A percentile compares a stretch with the other conserved stretches of the same genome.
Conservation (phyloP, 2,329 filamentous ascomycete species). For the Thielaviopsis cerberus region DNA sequence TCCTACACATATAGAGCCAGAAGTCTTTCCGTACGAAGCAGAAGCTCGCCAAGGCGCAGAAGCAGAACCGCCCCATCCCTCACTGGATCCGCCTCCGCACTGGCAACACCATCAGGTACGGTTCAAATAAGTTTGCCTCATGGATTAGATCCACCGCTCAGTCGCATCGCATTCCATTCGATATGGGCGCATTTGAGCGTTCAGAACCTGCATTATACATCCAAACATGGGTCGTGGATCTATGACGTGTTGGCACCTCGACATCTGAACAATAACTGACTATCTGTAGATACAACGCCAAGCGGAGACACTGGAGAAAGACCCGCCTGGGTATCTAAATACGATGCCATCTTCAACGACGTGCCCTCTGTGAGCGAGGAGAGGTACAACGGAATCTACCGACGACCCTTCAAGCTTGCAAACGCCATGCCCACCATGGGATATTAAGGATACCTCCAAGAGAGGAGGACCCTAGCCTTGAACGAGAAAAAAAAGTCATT, state of each 20-base stretch:
- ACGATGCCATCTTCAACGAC: constrained; percentile 10
- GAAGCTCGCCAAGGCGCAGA: constrained; percentile 99
- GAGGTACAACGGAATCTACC: constrained; percentile 6
- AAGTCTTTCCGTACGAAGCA: constrained; percentile 99
- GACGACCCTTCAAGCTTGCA: constrained; percentile 8
- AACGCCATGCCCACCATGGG: constrained; percentile 6
- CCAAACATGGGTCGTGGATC: background rate
- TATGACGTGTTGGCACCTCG: background rate
- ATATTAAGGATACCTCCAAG: constrained; percentile 8
- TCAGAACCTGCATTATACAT: background rate
- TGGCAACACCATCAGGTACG: constrained; percentile 96
- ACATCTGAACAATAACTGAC: background rate
- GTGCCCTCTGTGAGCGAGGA: constrained; percentile 11
- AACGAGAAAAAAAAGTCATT: constrained; percentile 9
- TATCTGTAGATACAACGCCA: constrained; percentile 86
- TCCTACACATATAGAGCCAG: constrained; percentile 52
- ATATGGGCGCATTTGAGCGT: background rate
- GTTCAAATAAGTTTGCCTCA: background rate
- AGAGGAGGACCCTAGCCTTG: constrained; percentile 8
- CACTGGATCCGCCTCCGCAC: constrained; percentile 99
- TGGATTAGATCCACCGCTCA: background rate
- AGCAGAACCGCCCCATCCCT: constrained; percentile 98
- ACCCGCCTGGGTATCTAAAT: constrained; percentile 94
- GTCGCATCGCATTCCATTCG: background rate
- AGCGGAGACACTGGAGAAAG: constrained; percentile 99